phyloP scores from a whole-genome alignment of 2,329 filamentous ascomycete genomes.

The Hypomyces rosellus region DNA sequence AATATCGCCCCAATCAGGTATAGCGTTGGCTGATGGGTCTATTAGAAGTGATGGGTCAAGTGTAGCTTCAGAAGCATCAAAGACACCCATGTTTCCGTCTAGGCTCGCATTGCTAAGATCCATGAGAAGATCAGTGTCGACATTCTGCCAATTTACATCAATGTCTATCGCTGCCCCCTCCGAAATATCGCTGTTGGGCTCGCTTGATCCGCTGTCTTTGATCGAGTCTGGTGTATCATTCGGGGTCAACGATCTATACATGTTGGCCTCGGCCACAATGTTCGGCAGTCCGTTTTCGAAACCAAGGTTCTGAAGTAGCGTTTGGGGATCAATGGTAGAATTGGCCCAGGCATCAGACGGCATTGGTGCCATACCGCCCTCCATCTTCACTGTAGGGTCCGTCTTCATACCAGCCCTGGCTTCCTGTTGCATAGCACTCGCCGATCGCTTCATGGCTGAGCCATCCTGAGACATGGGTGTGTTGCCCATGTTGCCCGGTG shows the following conservation, averaged over 20 bases:
- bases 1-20: slow-evolving; percentile 45
- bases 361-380: slow-evolving; percentile 13
- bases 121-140: slow-evolving; percentile 40
- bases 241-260: slow-evolving; percentile 51
- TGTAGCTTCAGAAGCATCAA: slow-evolving; percentile 16
- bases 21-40: slow-evolving; percentile 17
- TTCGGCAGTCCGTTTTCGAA: slow-evolving; percentile 33
- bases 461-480: slow-evolving; percentile 45
- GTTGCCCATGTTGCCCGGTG: slow-evolving; percentile 35
- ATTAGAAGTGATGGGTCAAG: slow-evolving; percentile 26
- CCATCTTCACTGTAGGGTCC: slow-evolving; percentile 24
- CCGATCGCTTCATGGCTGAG: slow-evolving; percentile 45
- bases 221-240: slow-evolving; percentile 60
- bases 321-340: slow-evolving; percentile 47
- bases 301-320: slow-evolving; percentile 28
- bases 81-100: slow-evolving; percentile 17
- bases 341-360: slow-evolving; percentile 29
- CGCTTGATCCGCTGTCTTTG: slow-evolving; percentile 53
- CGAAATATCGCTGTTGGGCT: slow-evolving; percentile 56
- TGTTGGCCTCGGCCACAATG: slow-evolving; percentile 45
- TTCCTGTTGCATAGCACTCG: slow-evolving; percentile 37
- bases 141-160: slow-evolving; percentile 43
- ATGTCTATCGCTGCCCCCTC: slow-evolving; percentile 50
- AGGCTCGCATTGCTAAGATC: slow-evolving; percentile 33
- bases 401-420: slow-evolving; percentile 24